These are phyloP conservation scores for Lenwebbia sp. DNA, from an alignment of 345 rosid genomes.

Conservation along the genomic window DNA sequence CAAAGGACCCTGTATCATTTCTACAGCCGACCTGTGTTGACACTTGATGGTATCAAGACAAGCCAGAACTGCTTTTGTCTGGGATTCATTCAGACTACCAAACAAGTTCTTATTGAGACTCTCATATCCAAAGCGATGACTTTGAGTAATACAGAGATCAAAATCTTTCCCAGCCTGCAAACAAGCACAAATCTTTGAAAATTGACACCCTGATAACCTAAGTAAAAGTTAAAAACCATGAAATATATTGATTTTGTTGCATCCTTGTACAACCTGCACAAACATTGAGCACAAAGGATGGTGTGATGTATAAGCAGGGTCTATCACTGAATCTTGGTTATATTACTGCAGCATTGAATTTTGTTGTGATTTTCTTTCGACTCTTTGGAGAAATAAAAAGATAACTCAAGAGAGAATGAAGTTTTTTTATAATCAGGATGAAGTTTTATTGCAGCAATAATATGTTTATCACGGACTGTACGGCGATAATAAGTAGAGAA, in stretches of 20 bases:
- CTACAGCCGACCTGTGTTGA: not conserved
- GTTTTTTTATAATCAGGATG: not conserved
- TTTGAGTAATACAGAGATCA: not conserved
- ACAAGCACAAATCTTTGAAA: not conserved
- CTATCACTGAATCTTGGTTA: not conserved
- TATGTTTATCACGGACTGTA: not conserved
- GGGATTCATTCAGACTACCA: constrained; percentile 6
- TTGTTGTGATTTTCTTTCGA: no score
- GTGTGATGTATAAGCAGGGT: no score
- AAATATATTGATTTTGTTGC: not conserved
- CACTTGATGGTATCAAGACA: not conserved
- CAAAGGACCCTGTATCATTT: constrained; percentile 18
- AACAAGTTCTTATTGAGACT: not conserved
- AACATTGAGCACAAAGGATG: not conserved
- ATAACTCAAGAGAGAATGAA: not conserved
- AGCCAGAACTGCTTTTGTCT: not conserved
- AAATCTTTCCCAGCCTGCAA: constrained; percentile 1
- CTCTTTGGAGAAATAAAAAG: not conserved
- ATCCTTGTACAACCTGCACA: not conserved
- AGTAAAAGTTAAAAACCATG: not conserved
- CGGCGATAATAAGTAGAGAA: not conserved
- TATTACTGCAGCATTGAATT: not conserved
- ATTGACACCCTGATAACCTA: not conserved
- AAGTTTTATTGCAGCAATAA: not conserved
- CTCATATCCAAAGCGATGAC: not conserved